Base-by-base conservation (phyloP, 2,329 filamentous ascomycete species). In the Trichoderma sp. region DNA sequence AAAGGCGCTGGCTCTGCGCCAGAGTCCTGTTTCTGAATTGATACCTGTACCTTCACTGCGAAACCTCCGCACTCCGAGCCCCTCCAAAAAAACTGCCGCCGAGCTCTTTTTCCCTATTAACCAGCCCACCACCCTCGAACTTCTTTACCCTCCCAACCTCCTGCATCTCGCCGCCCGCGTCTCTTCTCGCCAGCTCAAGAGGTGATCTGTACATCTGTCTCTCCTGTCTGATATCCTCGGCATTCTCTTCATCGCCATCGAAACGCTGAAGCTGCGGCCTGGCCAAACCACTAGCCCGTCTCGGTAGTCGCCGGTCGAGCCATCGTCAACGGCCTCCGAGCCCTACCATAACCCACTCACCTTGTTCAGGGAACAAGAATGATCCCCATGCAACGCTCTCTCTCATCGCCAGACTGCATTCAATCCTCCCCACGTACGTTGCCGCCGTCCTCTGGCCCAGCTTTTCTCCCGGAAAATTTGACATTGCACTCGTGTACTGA, bases 301-400 rank as follows among this genome's bases (percentile, higher is more conserved):
- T 56, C 58, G 59, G 69, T 67, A 70, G 68, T 60, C 69, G 39
- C 65, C 69, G 42, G 54, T 64, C 39, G 59, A 68, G 66, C 59
- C 25, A 67, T 53, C 19, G 27, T 57, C 37, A 39, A 52, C 45
- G 45, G 48, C 45, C 57, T 17, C 54, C n/a, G 61, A 56, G 52
- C 52, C 63, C 48, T 42, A 42, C 27, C 15, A 32, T 27, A 56
- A 56, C 25, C 52, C 37, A 25, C 35, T 29, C 52, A n/a, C n/a
- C 52, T 57, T 64, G 68, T 77, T 75, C 75, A 84, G 83, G 82
- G 80, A 78, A 78, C 78, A 83, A 84, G 77, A 79, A 87, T 87
- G 84, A 84, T 86, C 77, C 84, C 85, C 79, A 87, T 87, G 85
- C 84, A 88, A 80, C 84, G 84, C 74, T 87, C 86, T 71, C 81